Percentiles rank a stretch among this genome's conserved stretches.
These are phyloP conservation scores for Sporothrix globosa DNA, from an alignment of 2,329 filamentous ascomycete species.

Conservation along the genomic window DNA sequence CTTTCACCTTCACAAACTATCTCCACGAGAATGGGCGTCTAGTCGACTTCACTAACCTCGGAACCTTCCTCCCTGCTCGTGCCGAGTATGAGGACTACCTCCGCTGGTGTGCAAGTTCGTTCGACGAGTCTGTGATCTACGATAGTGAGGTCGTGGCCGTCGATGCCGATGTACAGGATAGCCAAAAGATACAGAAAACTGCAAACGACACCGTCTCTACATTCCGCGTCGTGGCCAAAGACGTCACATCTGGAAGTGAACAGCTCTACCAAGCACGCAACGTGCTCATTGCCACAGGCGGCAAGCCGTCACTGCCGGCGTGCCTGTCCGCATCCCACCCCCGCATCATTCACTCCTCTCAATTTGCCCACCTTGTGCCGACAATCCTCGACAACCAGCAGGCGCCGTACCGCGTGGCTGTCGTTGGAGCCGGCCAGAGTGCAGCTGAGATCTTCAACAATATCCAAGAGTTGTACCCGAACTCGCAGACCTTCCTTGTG, in stretches of 20 bases:
- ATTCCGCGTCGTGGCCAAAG: conserved; percentile 69
- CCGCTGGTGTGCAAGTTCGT: conserved; percentile 84
- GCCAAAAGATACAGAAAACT: conserved; percentile 36
- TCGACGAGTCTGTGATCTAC: conserved; percentile 74
- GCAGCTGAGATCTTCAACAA: conserved; percentile 96
- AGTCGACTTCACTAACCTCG: conserved; percentile 86
- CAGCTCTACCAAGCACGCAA: conserved; percentile 63
- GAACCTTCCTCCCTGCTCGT: conserved; percentile 83
- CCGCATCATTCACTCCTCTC: conserved; percentile 83
- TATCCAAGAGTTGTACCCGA: conserved; percentile 78
- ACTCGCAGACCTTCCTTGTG: conserved; percentile 74
- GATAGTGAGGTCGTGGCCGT: conserved; percentile 76
- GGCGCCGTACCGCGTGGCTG: conserved; percentile 72
- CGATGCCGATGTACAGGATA: conserved; percentile 54
- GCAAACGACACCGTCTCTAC: conserved; percentile 54
- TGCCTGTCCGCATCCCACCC: conserved; percentile 70
- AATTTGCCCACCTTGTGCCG: conserved; percentile 70
- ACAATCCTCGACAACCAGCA: conserved; percentile 60
- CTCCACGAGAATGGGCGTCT: conserved; percentile 79
- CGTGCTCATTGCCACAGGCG: conserved; percentile 63
- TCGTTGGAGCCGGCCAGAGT: conserved; percentile 88
- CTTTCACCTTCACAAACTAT: conserved; percentile 97
- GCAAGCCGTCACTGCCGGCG: conserved; percentile 69
- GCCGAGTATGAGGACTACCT: conserved; percentile 95
- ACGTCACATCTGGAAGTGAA: conserved; percentile 59